Percentiles rank a stretch among this genome's conserved stretches.
phyloP scores from a whole-genome alignment of 257 asterid genomes.

The Solanum infundibuliforme region DNA sequence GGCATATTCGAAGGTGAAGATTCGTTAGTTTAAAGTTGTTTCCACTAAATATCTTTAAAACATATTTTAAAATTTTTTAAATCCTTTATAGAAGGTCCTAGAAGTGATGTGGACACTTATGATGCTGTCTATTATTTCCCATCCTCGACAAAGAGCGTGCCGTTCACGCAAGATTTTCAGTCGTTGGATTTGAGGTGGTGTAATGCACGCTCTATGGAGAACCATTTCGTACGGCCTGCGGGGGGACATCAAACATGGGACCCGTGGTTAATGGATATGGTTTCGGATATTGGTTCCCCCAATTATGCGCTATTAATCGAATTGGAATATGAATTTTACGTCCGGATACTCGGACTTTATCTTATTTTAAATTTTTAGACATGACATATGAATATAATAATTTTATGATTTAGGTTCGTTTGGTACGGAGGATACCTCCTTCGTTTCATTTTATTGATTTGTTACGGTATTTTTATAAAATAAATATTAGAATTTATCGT shows the following conservation, averaged over 20 bases:
- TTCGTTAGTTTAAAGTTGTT: background rate
- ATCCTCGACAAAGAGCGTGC: background rate
- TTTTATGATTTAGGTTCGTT: background rate
- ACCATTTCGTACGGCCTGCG: too few relatives aligned
- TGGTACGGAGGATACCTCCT: background rate
- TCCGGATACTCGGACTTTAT: background rate
- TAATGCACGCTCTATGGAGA: background rate
- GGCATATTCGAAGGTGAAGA: background rate
- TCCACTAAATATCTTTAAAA: background rate
- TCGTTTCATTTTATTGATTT: too few relatives aligned
- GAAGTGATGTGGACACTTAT: background rate
- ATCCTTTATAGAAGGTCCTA: background rate
- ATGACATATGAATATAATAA: background rate
- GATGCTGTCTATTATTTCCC: background rate
- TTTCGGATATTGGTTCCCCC: background rate
- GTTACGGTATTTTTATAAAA: too few relatives aligned
- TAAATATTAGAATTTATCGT: too few relatives aligned
- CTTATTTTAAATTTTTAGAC: background rate
- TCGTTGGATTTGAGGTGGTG: background rate
- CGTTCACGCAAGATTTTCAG: background rate
- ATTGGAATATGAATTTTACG: background rate
- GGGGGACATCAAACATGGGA: slow-evolving; percentile 2
- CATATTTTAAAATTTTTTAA: background rate
- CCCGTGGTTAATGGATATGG: background rate
- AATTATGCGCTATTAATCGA: background rate